Evolutionary conservation across 257 asterid species (phyloP).

Genomic region (Plantago major): DNA sequence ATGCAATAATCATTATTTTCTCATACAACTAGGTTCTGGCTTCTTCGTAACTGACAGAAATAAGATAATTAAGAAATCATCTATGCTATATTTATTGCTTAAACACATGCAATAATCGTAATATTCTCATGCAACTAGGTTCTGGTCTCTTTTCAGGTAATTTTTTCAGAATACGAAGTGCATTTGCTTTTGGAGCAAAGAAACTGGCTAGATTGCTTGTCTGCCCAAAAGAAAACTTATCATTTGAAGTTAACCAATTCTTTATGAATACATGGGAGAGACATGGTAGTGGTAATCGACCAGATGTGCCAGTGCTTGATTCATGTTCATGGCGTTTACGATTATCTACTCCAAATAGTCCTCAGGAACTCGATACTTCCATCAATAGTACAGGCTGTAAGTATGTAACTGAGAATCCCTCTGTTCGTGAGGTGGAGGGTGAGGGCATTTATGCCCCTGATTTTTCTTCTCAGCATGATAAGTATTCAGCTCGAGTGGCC

Average conservation of each 20-base stretch:
- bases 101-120: no score
- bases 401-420: conserved; percentile 34
- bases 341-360: conserved; percentile 40
- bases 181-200: conserved; percentile 92
- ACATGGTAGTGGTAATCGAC: conserved; percentile 85
- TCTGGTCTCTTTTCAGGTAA: conserved; percentile 44
- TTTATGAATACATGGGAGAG: conserved; percentile 89
- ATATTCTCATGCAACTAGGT: no score
- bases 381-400: conserved; percentile 26
- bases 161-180: conserved; percentile 85
- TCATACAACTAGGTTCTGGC: no score
- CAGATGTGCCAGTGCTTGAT: conserved; percentile 73
- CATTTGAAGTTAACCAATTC: conserved; percentile 74
- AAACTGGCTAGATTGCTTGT: conserved; percentile 73
- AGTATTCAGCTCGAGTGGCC: conserved; percentile 30
- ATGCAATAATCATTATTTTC: no score
- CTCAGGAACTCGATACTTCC: conserved; percentile 37
- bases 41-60: no score
- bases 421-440: conserved; percentile 26
- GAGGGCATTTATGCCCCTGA: not conserved
- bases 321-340: conserved; percentile 30
- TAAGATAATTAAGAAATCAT: no score
- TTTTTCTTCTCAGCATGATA: conserved; percentile 37
- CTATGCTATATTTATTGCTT: no score
- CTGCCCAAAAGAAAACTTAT: conserved; percentile 56